Evolutionary conservation across 805 yeast genomes (phyloP).

Genomic region (Myxozyma vanderwaltii): DNA sequence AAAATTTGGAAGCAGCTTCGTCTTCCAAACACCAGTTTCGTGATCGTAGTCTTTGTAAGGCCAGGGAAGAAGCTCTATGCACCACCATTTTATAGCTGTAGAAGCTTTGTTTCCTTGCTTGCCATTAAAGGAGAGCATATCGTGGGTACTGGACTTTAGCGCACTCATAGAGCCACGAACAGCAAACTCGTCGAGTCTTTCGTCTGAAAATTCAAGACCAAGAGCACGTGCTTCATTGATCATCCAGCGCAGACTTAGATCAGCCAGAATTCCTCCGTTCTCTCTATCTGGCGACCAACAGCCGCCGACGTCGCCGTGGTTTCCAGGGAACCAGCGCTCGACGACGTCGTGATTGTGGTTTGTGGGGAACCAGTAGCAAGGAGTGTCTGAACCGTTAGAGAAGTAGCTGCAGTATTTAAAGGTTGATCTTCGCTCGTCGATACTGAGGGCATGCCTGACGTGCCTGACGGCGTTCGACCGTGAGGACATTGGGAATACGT

Average conservation of each 20-base stretch:
- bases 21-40: slow-evolving; percentile 48
- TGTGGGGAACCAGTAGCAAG: slow-evolving; percentile 3
- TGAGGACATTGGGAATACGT: slow-evolving; percentile 55
- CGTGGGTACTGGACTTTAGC: slow-evolving; percentile 28
- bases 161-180: slow-evolving; percentile 41
- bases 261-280: slow-evolving; percentile 50
- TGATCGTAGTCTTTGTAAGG: slow-evolving; percentile 46
- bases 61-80: slow-evolving; percentile 61
- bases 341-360: slow-evolving; percentile 43
- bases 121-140: slow-evolving; percentile 20
- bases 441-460: slow-evolving; percentile 65
- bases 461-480: slow-evolving; percentile 48
- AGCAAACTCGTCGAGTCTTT: slow-evolving; percentile 48
- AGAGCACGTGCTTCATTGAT: slow-evolving; percentile 53
- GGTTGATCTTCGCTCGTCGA: slow-evolving; percentile 67
- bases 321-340: slow-evolving; percentile 70
- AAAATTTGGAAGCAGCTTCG: slow-evolving; percentile 55
- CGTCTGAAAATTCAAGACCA: slow-evolving; percentile 53
- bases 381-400: background rate
- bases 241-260: slow-evolving; percentile 64
- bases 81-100: slow-evolving; percentile 54
- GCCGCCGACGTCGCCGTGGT: slow-evolving; percentile 71
- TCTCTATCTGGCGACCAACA: slow-evolving; percentile 57
- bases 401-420: slow-evolving; percentile 50
- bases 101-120: background rate